These are phyloP conservation scores for Hymenoscyphus repandus DNA, from an alignment of 2,329 filamentous ascomycete genomes.

Conservation along the genomic window DNA sequence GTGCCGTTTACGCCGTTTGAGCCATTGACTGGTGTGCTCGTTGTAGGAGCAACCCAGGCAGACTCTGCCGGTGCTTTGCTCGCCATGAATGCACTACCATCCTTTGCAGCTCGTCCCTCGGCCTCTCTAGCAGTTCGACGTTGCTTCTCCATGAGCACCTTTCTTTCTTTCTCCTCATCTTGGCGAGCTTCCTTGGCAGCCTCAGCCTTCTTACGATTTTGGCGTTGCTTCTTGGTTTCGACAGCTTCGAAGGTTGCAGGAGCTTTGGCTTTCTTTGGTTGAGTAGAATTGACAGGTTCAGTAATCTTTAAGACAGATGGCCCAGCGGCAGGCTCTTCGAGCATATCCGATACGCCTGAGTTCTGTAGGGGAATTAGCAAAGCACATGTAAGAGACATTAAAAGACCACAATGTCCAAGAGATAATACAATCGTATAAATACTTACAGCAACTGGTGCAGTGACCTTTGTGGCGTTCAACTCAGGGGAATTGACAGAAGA, in stretches of 20 bases:
- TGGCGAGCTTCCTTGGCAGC: slow-evolving; percentile 69
- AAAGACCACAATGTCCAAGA: no score
- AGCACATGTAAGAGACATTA: no score
- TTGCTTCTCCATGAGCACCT: slow-evolving; percentile 74
- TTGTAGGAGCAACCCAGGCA: slow-evolving; percentile 38
- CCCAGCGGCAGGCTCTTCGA: slow-evolving; percentile 64
- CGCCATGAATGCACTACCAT: slow-evolving; percentile 60
- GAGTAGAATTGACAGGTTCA: slow-evolving; percentile 50
- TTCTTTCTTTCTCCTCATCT: slow-evolving; percentile 73
- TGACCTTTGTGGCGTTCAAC: slow-evolving; percentile 45
- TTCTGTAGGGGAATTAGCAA: slow-evolving; percentile 7
- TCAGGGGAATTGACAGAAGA: slow-evolving; percentile 66
- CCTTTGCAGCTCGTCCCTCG: slow-evolving; percentile 78
- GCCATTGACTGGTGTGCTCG: slow-evolving; percentile 8
- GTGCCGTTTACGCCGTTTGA: slow-evolving; percentile 19
- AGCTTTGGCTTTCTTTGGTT: slow-evolving; percentile 59
- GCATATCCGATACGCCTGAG: slow-evolving; percentile 83
- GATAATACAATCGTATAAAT: background rate
- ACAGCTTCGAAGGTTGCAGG: slow-evolving; percentile 53
- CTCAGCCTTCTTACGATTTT: slow-evolving; percentile 86
- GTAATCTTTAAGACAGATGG: slow-evolving; percentile 77
- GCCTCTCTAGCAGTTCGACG: slow-evolving; percentile 74
- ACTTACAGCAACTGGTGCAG: slow-evolving; percentile 26
- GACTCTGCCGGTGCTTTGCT: slow-evolving; percentile 38
- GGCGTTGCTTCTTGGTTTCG: slow-evolving; percentile 92